Evolutionary conservation across 352 stramenopile species (phyloP).

Genomic region (Phytophthora kernoviae): DNA sequence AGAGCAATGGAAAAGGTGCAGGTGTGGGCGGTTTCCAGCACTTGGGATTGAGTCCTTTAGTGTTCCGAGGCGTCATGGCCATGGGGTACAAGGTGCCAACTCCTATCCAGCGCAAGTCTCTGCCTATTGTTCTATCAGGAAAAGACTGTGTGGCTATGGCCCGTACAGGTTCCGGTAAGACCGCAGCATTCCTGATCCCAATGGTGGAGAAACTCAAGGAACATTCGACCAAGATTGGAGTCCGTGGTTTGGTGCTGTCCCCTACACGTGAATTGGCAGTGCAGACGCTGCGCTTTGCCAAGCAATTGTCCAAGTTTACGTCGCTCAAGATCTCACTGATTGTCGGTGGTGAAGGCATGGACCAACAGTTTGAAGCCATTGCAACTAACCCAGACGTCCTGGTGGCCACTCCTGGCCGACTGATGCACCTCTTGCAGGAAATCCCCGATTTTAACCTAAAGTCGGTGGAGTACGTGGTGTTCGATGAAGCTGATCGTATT

Average conservation of each 20-base stretch:
- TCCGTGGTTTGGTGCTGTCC: slow-evolving; percentile 92
- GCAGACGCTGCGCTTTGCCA: slow-evolving; percentile 94
- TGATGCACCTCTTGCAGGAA: slow-evolving; percentile 95
- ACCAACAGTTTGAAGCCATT: slow-evolving; percentile 97
- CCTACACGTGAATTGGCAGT: slow-evolving; percentile 98
- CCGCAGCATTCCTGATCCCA: slow-evolving; percentile 97
- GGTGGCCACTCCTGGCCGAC: slow-evolving; percentile 93
- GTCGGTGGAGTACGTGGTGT: slow-evolving; percentile 93
- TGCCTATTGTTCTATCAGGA: slow-evolving; percentile 96
- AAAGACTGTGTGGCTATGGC: slow-evolving; percentile 99
- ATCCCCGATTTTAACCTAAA: slow-evolving; percentile 95
- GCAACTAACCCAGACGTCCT: slow-evolving; percentile 93
- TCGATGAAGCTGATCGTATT: slow-evolving; percentile 99
- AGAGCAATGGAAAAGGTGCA: slow-evolving; percentile 81
- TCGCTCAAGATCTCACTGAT: slow-evolving; percentile 92
- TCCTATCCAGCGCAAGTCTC: slow-evolving; percentile 98
- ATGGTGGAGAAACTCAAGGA: slow-evolving; percentile 97
- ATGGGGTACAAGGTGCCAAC: slow-evolving; percentile 98
- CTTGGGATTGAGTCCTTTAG: slow-evolving; percentile 72
- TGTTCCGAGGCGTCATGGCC: slow-evolving; percentile 89
- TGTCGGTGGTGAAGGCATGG: slow-evolving; percentile 98
- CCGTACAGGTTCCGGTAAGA: slow-evolving; percentile 98
- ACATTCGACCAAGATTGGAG: slow-evolving; percentile 89
- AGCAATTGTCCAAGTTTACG: slow-evolving; percentile 93
- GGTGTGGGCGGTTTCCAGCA: slow-evolving; percentile 85